These are phyloP conservation scores for Camelina neglecta DNA, from an alignment of 345 rosid genomes.

Conservation along the genomic window DNA sequence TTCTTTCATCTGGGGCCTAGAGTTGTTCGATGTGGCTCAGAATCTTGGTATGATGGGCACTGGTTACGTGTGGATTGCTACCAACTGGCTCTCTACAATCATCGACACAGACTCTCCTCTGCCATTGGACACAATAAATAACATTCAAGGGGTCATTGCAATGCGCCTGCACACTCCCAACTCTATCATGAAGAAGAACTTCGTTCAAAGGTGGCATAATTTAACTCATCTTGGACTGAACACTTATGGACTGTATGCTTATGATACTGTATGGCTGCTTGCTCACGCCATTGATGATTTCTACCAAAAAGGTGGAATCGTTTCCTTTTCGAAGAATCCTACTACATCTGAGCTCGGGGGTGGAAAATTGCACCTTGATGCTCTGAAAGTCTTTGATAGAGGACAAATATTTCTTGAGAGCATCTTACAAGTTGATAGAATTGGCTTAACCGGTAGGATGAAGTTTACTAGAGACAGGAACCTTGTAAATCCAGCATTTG, in stretches of 20 bases:
- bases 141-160: constrained; percentile 75
- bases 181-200: constrained; percentile 57
- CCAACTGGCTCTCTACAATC: constrained; percentile 63
- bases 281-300: constrained; percentile 71
- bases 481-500: constrained; percentile 71
- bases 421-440: constrained; percentile 60
- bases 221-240: constrained; percentile 67
- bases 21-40: constrained; percentile 61
- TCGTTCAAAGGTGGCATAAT: constrained; percentile 70
- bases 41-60: constrained; percentile 70
- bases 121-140: constrained; percentile 48
- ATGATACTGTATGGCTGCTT: constrained; percentile 88
- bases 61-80: constrained; percentile 79
- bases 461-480: constrained; percentile 59
- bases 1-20: constrained; percentile 53
- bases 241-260: constrained; percentile 72
- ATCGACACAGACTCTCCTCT: constrained; percentile 58
- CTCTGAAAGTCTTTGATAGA: constrained; percentile 68
- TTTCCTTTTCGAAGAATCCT: constrained; percentile 67
- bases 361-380: constrained; percentile 69
- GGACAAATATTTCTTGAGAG: constrained; percentile 61
- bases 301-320: constrained; percentile 63
- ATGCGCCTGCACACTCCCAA: constrained; percentile 71
- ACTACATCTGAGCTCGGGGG: constrained; percentile 42
- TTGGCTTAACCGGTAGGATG: constrained; percentile 69